Evolutionary conservation across 768 basidiomycete species (phyloP), one percentile per base, ranked within the genome.

Genomic region (Leccinum subgranulosum): DNA sequence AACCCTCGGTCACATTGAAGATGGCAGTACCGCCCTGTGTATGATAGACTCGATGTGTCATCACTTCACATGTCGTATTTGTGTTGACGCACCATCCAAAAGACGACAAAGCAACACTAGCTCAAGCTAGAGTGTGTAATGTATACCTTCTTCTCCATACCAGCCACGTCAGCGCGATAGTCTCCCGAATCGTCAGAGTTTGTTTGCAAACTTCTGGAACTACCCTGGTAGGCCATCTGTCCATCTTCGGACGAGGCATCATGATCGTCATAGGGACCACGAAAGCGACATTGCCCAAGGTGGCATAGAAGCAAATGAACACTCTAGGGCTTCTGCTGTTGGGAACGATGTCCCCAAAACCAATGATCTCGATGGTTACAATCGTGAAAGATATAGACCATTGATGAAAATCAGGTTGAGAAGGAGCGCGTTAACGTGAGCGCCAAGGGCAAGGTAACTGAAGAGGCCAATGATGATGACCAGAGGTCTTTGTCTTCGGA

Each of bases 401-500:
- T 90, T 76, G 63, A 92, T 79, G 68, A 89, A 94, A n/a, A 76
- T 69, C 31, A 89, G 77, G 4, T 78, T 54, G 23, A 76, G 64
- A 46, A 86, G 69, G 56, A 83, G 69, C 0, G 82, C 74, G 65
- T 84, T 80, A 49, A 83, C 71, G 14, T 90, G 75, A 0, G 86
- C 82, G 5, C 92, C 92, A 10, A 94, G 64, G 0, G 23, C 23
- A 23, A 23, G 23, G 23, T 23, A 23, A 23, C 23, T 2, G 23
- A 23, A 23, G 23, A 23, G 86, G 15, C 86, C 67, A 63, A 88
- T 83, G 34, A 89, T 81, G 57, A 94, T 86, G 31, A 88, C 82
- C n/a, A 94, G 80, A 1, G 85, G 82, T 4, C 91, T 82, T 64
- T 94, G 92, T 66, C 85, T 91, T 23, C 81, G 80, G 0, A 91